phyloP scores from a whole-genome alignment of 2,329 filamentous ascomycete genomes.

The Graphium sp. region DNA sequence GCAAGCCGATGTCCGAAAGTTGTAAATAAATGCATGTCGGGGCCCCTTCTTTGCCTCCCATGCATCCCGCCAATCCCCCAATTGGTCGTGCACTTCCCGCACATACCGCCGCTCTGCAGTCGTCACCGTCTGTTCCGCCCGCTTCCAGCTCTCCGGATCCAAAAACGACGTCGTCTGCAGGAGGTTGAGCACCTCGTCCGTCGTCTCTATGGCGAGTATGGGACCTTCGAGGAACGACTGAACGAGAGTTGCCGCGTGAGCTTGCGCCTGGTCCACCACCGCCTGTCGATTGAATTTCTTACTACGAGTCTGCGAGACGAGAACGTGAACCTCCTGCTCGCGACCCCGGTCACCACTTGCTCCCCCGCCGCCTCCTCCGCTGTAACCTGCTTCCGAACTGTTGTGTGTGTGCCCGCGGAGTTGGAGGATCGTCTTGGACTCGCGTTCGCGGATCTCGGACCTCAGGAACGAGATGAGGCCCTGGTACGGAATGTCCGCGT shows the following conservation, averaged over 20 bases:
- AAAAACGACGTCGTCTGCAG: conserved; percentile 60
- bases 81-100: conserved; percentile 63
- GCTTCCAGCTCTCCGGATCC: conserved; percentile 71
- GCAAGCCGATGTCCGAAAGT: conserved; percentile 70
- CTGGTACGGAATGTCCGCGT: conserved; percentile 56
- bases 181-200: conserved; percentile 64
- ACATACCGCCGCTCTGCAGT: conserved; percentile 69
- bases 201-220: conserved; percentile 75
- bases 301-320: conserved; percentile 64
- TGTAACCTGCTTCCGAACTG: conserved; percentile 6
- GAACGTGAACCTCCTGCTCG: conserved; percentile 66
- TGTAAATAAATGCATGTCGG: conserved; percentile 75
- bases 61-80: conserved; percentile 44
- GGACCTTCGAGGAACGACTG: conserved; percentile 60
- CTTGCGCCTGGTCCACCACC: conserved; percentile 66
- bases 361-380: conserved; percentile 13
- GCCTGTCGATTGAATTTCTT: conserved; percentile 80
- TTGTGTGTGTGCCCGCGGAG: conserved; percentile 3
- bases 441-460: conserved; percentile 64
- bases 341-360: conserved; percentile 21
- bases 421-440: conserved; percentile 24
- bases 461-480: conserved; percentile 71
- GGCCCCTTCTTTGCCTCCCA: conserved; percentile 35
- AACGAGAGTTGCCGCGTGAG: conserved; percentile 41
- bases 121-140: conserved; percentile 60